Evolutionary conservation across 108 stramenopile species (phyloP).

Genomic region (Skeletonema potamos): DNA sequence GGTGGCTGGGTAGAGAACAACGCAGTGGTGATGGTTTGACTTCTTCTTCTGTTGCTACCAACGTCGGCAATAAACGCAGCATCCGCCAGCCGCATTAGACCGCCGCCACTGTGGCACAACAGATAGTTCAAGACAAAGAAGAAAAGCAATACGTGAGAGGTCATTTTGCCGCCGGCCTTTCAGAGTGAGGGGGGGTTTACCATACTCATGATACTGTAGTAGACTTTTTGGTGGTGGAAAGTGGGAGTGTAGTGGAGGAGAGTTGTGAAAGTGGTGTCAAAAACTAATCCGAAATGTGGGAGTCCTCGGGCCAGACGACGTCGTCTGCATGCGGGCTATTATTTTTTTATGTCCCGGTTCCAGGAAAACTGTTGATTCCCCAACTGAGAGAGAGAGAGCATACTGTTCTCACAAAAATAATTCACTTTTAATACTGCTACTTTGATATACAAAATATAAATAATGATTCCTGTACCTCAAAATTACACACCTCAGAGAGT

Average conservation of each 20-base stretch:
- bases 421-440: no score
- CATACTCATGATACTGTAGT: background rate
- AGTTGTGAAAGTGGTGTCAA: no score
- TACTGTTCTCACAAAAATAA: no score
- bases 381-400: no score
- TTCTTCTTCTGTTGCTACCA: background rate
- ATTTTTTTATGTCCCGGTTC: no score
- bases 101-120: background rate
- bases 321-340: no score
- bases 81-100: background rate
- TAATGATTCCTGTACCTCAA: background rate
- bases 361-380: no score
- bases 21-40: background rate
- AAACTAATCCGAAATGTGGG: no score
- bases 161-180: background rate
- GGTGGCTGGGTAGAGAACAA: conserved; percentile 24
- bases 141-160: background rate
- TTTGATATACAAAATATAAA: background rate
- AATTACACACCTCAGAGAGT: background rate
- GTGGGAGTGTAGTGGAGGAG: no score
- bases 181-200: no score
- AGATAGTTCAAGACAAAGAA: background rate
- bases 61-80: background rate
- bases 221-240: no score
- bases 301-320: no score